These are phyloP conservation scores for Cryptomeria japonica DNA, from an alignment of 75 land plant genomes.

Conservation along the genomic window DNA sequence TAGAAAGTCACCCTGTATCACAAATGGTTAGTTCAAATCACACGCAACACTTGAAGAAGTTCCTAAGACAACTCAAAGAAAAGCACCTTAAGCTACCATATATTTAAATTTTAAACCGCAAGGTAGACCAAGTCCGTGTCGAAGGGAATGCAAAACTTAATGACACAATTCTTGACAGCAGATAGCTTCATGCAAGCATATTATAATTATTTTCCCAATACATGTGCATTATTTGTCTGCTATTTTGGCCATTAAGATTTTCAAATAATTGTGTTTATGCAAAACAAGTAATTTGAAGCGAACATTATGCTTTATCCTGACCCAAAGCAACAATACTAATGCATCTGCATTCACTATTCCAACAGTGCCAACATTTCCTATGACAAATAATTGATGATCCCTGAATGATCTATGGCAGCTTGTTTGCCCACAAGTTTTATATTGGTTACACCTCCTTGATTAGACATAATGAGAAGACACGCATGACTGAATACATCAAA, in stretches of 20 bases:
- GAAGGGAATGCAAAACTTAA: not conserved
- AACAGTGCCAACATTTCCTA: not conserved
- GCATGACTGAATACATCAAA: not conserved
- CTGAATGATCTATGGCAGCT: not conserved
- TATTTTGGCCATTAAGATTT: not conserved
- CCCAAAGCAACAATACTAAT: not conserved
- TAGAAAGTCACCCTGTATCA: constrained; percentile 81
- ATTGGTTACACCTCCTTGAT: not conserved
- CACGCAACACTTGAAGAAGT: not conserved
- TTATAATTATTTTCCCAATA: not conserved
- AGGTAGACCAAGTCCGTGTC: not conserved
- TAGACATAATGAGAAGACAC: not conserved
- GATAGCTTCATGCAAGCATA: too few species aligned
- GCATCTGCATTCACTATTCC: not conserved
- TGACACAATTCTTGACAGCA: not conserved
- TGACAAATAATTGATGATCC: not conserved
- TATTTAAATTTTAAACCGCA: not conserved
- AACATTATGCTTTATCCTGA: not conserved
- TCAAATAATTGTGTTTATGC: not conserved
- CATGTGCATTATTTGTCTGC: not conserved
- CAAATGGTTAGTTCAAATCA: constrained; percentile 8
- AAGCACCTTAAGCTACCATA: not conserved
- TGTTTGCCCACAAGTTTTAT: not conserved
- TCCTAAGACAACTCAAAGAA: not conserved
- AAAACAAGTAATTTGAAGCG: not conserved